Conservation (phyloP, 345 rosid species). For the Chamaenerion angustifolium region DNA sequence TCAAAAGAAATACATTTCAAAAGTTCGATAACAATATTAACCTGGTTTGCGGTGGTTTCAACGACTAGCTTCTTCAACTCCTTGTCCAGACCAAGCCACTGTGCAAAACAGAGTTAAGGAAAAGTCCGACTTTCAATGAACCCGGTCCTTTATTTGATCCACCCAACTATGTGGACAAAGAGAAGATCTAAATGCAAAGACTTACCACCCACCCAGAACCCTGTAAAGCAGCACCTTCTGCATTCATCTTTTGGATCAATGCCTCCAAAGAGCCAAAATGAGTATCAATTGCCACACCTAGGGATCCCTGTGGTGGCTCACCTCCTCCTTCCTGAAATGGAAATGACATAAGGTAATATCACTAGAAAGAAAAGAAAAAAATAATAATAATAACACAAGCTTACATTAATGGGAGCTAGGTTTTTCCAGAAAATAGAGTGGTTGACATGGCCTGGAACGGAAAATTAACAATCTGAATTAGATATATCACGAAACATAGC, state of each 20-base stretch:
- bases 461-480: conserved; percentile 1
- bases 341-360: conserved; percentile 3
- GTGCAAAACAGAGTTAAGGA: conserved; percentile 1
- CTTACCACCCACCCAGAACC: conserved; percentile 99
- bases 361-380: background rate
- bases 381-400: conserved; percentile 19
- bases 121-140: background rate
- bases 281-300: conserved; percentile 67
- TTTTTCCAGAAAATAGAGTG: conserved; percentile 94
- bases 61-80: conserved; percentile 74
- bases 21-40: conserved; percentile 13
- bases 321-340: conserved; percentile 81
- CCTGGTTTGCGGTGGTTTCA: conserved; percentile 91
- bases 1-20: conserved; percentile 21
- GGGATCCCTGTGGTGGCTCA: conserved; percentile 62
- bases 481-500: too few species aligned
- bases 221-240: conserved; percentile 94
- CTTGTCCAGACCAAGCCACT: conserved; percentile 94
- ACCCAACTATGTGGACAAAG: background rate
- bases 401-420: conserved; percentile 55
- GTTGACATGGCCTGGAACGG: conserved; percentile 64
- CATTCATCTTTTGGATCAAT: conserved; percentile 57
- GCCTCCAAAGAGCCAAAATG: conserved; percentile 78
- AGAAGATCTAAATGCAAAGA: conserved; percentile 1
- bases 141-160: too few species aligned